Evolutionary conservation across 148 eudicot species (phyloP).

Genomic region (Nyssa sinensis): DNA sequence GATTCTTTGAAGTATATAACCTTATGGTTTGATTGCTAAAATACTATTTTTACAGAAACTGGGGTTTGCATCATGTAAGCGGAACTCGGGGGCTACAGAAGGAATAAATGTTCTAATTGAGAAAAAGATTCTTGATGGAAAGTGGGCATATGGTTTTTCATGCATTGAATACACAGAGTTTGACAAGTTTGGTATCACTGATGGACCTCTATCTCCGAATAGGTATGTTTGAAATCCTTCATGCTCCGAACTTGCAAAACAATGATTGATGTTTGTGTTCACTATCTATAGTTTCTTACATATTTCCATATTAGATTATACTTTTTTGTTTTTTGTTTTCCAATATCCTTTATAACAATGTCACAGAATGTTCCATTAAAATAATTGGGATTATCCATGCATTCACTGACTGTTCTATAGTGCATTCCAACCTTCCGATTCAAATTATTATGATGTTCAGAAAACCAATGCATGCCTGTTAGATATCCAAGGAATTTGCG

Average conservation of each 20-base stretch:
- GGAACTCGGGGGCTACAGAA: constrained; percentile 84
- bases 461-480: not conserved
- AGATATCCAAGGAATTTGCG: not conserved
- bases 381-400: not conserved
- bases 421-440: not conserved
- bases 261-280: not conserved
- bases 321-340: not conserved
- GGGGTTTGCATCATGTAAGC: constrained; percentile 94
- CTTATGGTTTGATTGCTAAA: constrained; percentile 10
- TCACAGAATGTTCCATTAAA: not conserved
- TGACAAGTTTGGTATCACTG: constrained; percentile 80
- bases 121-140: constrained; percentile 71
- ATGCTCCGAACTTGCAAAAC: not conserved
- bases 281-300: constrained; percentile 1
- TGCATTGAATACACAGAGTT: constrained; percentile 98
- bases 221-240: constrained; percentile 35
- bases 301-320: not conserved
- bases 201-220: constrained; percentile 44
- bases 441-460: not conserved
- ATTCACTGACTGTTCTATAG: not conserved
- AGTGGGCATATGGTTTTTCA: constrained; percentile 89
- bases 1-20: not conserved
- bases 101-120: constrained; percentile 89
- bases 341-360: not conserved
- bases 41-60: constrained; percentile 58